These are phyloP conservation scores for Trichoderma polysporum DNA, from an alignment of 2,329 filamentous ascomycete species.

Conservation along the genomic window DNA sequence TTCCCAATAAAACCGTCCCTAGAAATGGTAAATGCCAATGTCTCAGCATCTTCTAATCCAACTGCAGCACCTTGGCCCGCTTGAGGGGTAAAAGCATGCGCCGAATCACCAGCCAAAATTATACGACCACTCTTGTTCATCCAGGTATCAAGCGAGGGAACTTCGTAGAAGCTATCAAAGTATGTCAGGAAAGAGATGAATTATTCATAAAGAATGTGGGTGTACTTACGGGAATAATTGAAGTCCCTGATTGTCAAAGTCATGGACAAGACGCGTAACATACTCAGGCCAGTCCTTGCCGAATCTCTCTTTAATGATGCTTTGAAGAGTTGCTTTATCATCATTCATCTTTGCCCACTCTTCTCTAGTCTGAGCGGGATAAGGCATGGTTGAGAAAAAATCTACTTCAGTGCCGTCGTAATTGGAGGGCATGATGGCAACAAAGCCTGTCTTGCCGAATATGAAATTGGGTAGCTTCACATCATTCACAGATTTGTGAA, in stretches of 20 bases:
- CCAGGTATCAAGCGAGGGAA: no score
- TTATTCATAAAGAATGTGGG: no score
- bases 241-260: no score
- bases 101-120: neutral
- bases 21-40: neutral
- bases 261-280: no score
- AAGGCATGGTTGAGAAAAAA: neutral
- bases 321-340: no score
- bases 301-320: no score
- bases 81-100: neutral
- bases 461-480: neutral
- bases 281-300: no score
- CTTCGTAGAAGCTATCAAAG: no score
- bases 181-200: no score
- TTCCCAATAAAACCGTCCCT: neutral
- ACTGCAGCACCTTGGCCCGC: neutral
- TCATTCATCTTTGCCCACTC: no score
- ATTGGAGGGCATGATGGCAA: neutral
- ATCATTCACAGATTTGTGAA: neutral
- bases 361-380: neutral
- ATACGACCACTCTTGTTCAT: no score
- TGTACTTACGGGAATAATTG: no score
- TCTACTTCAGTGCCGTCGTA: neutral
- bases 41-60: neutral
- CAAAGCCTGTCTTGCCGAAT: neutral